Evolutionary conservation across 371 early-diverging fungal genomes (phyloP), one percentile per base, ranked within the genome.

Genomic region (Blakeslea trispora): DNA sequence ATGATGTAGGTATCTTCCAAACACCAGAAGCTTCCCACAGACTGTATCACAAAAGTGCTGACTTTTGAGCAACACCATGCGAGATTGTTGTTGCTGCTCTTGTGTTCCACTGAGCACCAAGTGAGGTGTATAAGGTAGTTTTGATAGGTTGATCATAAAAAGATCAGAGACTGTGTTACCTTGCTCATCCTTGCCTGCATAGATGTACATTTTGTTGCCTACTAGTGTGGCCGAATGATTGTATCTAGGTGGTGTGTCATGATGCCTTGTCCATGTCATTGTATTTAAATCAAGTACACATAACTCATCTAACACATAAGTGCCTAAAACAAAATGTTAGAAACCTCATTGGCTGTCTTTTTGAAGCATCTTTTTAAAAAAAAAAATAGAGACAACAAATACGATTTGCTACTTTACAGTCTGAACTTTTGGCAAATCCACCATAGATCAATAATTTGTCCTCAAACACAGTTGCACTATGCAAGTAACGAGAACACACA

Each of bases 401-500:
- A 37, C 21, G 11, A 34, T 37, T 4, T 21, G 15, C 37, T n/a
- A 19, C 7, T 11, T 70, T 78, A 80, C 85, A 81, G 43, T 86
- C 85, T 31, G 83, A 67, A 42, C 75, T 79, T 54, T 76, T 78
- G 19, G 83, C 81, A 59, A 86, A 80, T 9, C 88, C 88, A 24
- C 88, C 88, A 57, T 83, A 88, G 23, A 88, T 71, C 59, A 81
- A 82, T 45, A 88, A 61, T 62, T 80, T 85, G 63, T 84, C 79
- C 39, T 82, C 72, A 66, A 77, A 82, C 5, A 85, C 79, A 1
- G 77, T 75, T 9, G 88, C 86, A 24, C 83, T 81, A 44, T 88
- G 88, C 14, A 84, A 63, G 47, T 82, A 82, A 9, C 86, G 77
- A 14, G 72, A 53, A 17, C 63, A 54, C 0, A 84, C 68, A 34